Conservation (phyloP, 768 basidiomycete species). For the Krasilnikovozyma curviuscula region DNA sequence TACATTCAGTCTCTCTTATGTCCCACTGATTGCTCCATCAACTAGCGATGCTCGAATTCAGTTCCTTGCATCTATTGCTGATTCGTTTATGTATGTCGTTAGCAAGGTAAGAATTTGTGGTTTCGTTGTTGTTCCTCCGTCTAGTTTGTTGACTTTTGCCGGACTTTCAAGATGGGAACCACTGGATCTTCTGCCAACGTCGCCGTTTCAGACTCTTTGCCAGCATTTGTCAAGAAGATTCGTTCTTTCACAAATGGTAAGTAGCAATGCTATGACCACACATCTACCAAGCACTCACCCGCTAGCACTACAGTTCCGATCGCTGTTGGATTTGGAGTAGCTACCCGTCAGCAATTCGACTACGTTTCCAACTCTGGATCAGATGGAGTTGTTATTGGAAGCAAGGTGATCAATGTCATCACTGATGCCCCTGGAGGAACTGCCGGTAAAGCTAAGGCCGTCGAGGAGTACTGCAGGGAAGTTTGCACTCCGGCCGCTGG, state of each 20-base stretch:
- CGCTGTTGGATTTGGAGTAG: slow-evolving; percentile 92
- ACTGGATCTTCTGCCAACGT: slow-evolving; percentile 72
- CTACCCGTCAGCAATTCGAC: slow-evolving; percentile 73
- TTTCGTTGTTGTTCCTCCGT: neutral
- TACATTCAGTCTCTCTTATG: slow-evolving; percentile 61
- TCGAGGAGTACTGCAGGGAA: slow-evolving; percentile 56
- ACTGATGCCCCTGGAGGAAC: slow-evolving; percentile 36
- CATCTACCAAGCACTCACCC: slow-evolving; percentile 14
- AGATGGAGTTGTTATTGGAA: slow-evolving; percentile 87
- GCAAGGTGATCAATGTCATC: slow-evolving; percentile 61
- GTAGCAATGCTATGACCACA: too few species aligned
- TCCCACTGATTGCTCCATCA: slow-evolving; percentile 87
- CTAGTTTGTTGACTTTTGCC: neutral
- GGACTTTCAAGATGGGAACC: slow-evolving; percentile 62
- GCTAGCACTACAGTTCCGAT: slow-evolving; percentile 54
- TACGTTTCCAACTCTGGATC: slow-evolving; percentile 70
- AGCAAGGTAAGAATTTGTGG: slow-evolving; percentile 45
- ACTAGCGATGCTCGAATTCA: slow-evolving; percentile 71
- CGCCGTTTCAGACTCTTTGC: slow-evolving; percentile 53
- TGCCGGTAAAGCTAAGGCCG: slow-evolving; percentile 32
- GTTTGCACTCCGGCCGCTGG: slow-evolving; percentile 27
- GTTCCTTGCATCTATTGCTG: slow-evolving; percentile 81
- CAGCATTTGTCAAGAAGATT: slow-evolving; percentile 65
- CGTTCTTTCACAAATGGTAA: slow-evolving; percentile 32
- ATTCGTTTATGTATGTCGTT: slow-evolving; percentile 96